Evolutionary conservation across 306 rosid genomes (phyloP), one percentile per base, ranked within the genome.

Genomic region (Pyrus communis): DNA sequence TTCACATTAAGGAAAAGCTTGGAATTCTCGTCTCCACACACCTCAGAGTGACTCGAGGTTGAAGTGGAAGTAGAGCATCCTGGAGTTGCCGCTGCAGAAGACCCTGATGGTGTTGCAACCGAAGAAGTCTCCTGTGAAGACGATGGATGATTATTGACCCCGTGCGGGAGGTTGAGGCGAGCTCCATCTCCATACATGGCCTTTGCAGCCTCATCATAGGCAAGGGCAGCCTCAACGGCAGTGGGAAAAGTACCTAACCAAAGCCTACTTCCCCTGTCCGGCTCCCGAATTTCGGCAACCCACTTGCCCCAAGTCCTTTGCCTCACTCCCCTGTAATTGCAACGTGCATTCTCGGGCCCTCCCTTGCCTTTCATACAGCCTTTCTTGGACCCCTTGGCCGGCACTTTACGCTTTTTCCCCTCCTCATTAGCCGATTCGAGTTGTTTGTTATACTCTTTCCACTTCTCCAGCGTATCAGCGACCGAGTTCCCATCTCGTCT

Each of bases 331-430:
- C 99, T 88, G 82, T 85, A 92, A 10, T 87, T 89, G 79, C 96
- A 90, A 43, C 70, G 28, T 3, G 90, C 85, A 43, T 96, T 96
- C 42, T 92, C 89, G 7, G 99, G 99, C 55, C 99, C 99, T 38
- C 99, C 99, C 62, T 96, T 96, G 5, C 99, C 99, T 80, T 91
- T 91, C 99, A 96, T 96, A 77, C 99, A 96, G 33, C 99, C 99
- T 80, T 96, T 96, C 97, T 92, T 96, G 1, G 99, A 96, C 38
- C 99, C 99, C 74, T 87, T 89, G 2, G 98, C 96, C 0, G 96
- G 99, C 4, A 80, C 86, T 79, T 82, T 90, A 0, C 89, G 86
- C 17, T 35, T 74, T 71, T 75, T 89, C 30, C 75, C 75, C 13
- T 69, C 86, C 9, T 33, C 79, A 51, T 43, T 82, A 3, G 65